phyloP scores from a whole-genome alignment of 371 early-diverging fungal genomes.

The Capillidium rhysosporum region DNA sequence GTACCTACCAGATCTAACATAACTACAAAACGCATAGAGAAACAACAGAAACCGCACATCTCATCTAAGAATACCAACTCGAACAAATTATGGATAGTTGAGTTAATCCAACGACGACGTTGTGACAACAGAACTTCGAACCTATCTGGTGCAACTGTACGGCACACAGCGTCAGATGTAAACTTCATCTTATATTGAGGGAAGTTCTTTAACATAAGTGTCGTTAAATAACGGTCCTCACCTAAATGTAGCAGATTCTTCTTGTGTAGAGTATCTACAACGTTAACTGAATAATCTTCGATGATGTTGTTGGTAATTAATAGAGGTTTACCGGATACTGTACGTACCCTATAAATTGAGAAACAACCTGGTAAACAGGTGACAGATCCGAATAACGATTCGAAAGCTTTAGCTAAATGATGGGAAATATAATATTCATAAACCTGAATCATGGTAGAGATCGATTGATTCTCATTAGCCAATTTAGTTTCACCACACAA shows the following conservation, averaged over 20 bases:
- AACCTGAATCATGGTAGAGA: slow-evolving; percentile 87
- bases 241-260: slow-evolving; percentile 70
- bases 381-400: slow-evolving; percentile 60
- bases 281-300: slow-evolving; percentile 81
- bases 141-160: slow-evolving; percentile 93
- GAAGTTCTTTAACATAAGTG: slow-evolving; percentile 96
- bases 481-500: slow-evolving; percentile 70
- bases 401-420: slow-evolving; percentile 67
- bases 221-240: slow-evolving; percentile 87
- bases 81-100: slow-evolving; percentile 92
- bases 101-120: slow-evolving; percentile 97
- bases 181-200: slow-evolving; percentile 95
- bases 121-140: slow-evolving; percentile 89
- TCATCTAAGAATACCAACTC: slow-evolving; percentile 69
- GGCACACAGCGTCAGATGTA: slow-evolving; percentile 86
- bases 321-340: slow-evolving; percentile 32
- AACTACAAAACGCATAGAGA: slow-evolving; percentile 92
- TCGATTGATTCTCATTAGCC: slow-evolving; percentile 70
- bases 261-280: slow-evolving; percentile 92
- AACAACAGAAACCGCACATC: slow-evolving; percentile 94
- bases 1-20: slow-evolving; percentile 86
- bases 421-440: slow-evolving; percentile 79
- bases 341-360: slow-evolving; percentile 60
- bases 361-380: slow-evolving; percentile 87
- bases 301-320: slow-evolving; percentile 50